Evolutionary conservation across 1,139 yeast species (phyloP).

Genomic region (Lodderomyces theae): DNA sequence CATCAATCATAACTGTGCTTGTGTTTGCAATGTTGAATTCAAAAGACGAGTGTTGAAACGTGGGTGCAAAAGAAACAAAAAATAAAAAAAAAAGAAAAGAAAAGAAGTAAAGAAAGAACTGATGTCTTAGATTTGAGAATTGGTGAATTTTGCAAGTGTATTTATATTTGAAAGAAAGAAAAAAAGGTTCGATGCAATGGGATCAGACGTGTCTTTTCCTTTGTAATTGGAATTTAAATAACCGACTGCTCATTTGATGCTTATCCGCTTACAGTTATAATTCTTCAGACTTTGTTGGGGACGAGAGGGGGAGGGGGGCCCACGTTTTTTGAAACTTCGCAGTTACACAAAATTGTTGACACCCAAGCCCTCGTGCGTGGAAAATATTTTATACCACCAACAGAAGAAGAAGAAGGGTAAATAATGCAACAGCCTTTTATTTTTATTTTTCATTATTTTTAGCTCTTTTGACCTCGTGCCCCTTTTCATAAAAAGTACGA

Average conservation of each 20-base stretch:
- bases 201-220: not conserved
- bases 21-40: not conserved
- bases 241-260: not conserved
- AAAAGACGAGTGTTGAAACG: conserved; percentile 1
- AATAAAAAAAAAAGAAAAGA: not conserved
- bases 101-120: not conserved
- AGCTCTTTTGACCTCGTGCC: too few relatives aligned
- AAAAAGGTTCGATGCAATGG: too few relatives aligned
- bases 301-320: too few relatives aligned
- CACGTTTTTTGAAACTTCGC: not conserved
- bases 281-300: too few relatives aligned
- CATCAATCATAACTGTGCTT: conserved; percentile 11
- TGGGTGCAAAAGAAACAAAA: conserved; percentile 4
- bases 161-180: not conserved
- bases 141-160: not conserved
- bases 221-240: not conserved
- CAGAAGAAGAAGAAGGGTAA: not conserved
- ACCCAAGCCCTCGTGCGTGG: conserved; percentile 1
- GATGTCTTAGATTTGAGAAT: not conserved
- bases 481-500: too few relatives aligned
- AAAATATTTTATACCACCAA: too few relatives aligned
- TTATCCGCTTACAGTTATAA: not conserved
- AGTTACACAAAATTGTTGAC: not conserved
- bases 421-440: not conserved
- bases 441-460: too few relatives aligned